Base-by-base conservation (phyloP, 306 rosid species). In the Lathyrus tuberosus region DNA sequence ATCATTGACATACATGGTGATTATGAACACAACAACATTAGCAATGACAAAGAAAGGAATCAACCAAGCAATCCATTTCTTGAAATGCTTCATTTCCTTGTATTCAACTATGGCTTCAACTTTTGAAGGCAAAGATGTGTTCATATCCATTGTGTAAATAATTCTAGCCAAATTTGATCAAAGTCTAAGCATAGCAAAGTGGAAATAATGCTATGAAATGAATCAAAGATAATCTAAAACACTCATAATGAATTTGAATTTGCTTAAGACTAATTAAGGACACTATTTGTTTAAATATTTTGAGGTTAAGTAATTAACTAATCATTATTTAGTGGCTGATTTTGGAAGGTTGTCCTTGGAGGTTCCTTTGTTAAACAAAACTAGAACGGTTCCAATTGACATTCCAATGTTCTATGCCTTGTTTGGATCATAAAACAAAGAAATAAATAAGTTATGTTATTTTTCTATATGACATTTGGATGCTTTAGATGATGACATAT, bases 1-100 rank as follows among this genome's bases (percentile, higher is more conserved):
- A 65, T 90, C 76, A 65, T 94, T 94, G 77, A 88, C 96, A 14
- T 81, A 85, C 98, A 94, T 94, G 59, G 98, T 88, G 78, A 90
- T 69, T 0, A 88, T 18, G 46, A 94, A 88, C 74, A 88, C 46
- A 43, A 73, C 14, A 7, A 78, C 48, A 62, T 90, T 94, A 62
- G 88, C 96, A 40, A 87, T 57, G 10, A 90, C 87, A 46, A 94
- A 78, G 0, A 77, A 20, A 6, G 98, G 98, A 6, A 88, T 81
- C 66, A 94, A 43, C 98, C 98, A 94, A 18, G 91, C 8, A n/a
- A 83, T 51, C 97, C 98, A 90, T 64, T 82, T 88, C 83, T 83
- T 87, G 79, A 78, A 85, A 56, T 86, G 88, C 78, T 90, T 90
- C 44, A 62, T 64, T 71, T 89, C 96, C 52, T 49, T 58, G 52